phyloP scores from a whole-genome alignment of 192 early-diverging fungal species.

The Backusella mclennaniae region DNA sequence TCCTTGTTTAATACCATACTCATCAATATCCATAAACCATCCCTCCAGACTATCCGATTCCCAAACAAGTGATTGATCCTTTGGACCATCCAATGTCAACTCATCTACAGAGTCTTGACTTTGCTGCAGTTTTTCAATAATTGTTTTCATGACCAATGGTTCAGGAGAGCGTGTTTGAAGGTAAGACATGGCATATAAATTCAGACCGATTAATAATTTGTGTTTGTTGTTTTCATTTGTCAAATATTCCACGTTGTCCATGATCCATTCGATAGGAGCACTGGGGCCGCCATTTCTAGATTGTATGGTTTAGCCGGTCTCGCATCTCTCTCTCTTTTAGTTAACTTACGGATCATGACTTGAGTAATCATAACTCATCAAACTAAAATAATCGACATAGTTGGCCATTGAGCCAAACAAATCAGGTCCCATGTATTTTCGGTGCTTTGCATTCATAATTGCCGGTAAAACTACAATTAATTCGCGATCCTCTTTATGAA shows the following conservation, averaged over 20 bases:
- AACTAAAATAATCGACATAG: conserved; percentile 33
- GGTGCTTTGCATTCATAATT: conserved; percentile 14
- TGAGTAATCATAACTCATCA: conserved; percentile 45
- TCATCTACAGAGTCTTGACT: neutral
- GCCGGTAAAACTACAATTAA: conserved; percentile 35
- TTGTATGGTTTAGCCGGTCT: neutral
- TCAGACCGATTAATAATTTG: conserved; percentile 37
- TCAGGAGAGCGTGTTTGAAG: neutral
- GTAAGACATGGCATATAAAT: conserved; percentile 36
- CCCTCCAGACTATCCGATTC: conserved; percentile 22
- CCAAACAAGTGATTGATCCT: conserved; percentile 15
- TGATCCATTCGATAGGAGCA: conserved; percentile 39
- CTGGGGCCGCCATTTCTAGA: conserved; percentile 31
- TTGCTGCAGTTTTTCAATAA: conserved; percentile 3
- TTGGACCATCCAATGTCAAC: neutral
- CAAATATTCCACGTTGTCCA: conserved; percentile 36
- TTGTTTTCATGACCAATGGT: conserved; percentile 21
- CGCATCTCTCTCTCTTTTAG: neutral
- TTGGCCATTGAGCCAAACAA: conserved; percentile 18
- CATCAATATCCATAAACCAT: conserved; percentile 26
- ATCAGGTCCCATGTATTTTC: conserved; percentile 16
- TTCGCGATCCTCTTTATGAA: conserved; percentile 21
- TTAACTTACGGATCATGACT: conserved; percentile 10
- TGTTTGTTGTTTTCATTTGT: conserved; percentile 26
- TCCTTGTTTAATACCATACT: conserved; percentile 20